phyloP scores from a whole-genome alignment of 441 rosid species.

The Adansonia rubrostipa region DNA sequence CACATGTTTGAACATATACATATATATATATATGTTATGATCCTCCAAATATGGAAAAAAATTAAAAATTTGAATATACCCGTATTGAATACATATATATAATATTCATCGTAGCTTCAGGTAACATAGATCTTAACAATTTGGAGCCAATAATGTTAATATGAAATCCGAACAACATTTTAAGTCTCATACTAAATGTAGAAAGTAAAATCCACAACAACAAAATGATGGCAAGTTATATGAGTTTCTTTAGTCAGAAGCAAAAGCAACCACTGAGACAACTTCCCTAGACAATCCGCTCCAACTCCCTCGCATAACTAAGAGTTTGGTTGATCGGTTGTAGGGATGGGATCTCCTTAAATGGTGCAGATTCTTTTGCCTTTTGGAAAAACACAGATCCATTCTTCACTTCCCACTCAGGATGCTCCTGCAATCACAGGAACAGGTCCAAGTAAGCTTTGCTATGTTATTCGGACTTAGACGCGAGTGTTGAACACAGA shows the following conservation, averaged over 20 bases:
- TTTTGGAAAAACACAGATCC: slow-evolving; percentile 80
- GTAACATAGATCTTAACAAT: background rate
- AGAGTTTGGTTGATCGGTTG: slow-evolving; percentile 94
- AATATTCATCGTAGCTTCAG: no score
- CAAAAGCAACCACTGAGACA: background rate
- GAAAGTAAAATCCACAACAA: slow-evolving; percentile 6
- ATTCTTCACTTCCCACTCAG: slow-evolving; percentile 82
- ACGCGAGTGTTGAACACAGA: no score
- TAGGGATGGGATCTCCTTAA: slow-evolving; percentile 90
- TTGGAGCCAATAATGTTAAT: background rate
- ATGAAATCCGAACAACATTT: background rate
- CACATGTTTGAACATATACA: no score
- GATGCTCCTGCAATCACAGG: slow-evolving; percentile 63
- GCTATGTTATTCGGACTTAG: background rate
- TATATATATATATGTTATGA: no score
- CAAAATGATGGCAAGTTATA: background rate
- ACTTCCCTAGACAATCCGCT: slow-evolving; percentile 73
- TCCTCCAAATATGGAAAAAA: no score
- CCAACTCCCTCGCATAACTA: slow-evolving; percentile 94
- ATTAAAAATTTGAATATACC: no score
- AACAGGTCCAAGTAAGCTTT: background rate
- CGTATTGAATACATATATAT: no score
- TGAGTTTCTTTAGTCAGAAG: background rate
- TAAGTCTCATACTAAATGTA: background rate
- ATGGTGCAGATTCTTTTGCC: slow-evolving; percentile 81